Conservation (phyloP, 192 early-diverging fungal genomes). For the Lobosporangium transversale region DNA sequence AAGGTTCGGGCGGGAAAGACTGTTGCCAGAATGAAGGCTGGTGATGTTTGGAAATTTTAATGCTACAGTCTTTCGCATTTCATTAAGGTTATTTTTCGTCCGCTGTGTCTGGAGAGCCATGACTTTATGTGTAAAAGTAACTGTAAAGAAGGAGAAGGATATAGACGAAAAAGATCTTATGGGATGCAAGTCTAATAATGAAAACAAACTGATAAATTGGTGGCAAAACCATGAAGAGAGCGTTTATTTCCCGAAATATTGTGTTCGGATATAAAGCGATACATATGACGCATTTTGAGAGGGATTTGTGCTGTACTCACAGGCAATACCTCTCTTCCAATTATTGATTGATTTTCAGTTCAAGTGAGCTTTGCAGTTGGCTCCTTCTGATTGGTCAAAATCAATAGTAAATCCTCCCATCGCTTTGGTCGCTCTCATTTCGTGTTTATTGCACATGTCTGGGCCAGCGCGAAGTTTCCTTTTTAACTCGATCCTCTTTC, state of each 20-base stretch:
- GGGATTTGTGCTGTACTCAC: too few relatives aligned
- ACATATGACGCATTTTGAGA: too few relatives aligned
- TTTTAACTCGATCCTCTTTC: constrained; percentile 8
- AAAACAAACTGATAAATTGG: not conserved
- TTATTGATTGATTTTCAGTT: too few relatives aligned
- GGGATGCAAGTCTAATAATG: not conserved
- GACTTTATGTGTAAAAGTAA: constrained; percentile 1
- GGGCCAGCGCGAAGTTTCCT: too few relatives aligned
- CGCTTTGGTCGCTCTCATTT: not conserved
- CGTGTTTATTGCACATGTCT: not conserved
- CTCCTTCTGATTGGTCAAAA: constrained; percentile 22
- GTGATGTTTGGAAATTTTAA: constrained; percentile 36
- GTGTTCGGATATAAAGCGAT: too few relatives aligned
- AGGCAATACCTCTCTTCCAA: too few relatives aligned
- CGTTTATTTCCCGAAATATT: too few relatives aligned
- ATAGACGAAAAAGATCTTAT: not conserved
- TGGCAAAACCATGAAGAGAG: not conserved
- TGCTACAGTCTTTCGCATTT: constrained; percentile 32
- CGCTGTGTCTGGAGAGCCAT: constrained; percentile 22
- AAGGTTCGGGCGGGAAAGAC: not conserved
- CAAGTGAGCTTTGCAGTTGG: not conserved
- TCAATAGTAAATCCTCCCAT: not conserved
- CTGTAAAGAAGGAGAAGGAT: too few relatives aligned
- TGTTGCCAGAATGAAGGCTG: constrained; percentile 5
- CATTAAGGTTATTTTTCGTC: constrained; percentile 38